Percentiles rank a stretch among this genome's conserved stretches.
Evolutionary conservation across 1,284 basidiomycete genomes (phyloP).

Genomic region (Ceratobasidium sp.): DNA sequence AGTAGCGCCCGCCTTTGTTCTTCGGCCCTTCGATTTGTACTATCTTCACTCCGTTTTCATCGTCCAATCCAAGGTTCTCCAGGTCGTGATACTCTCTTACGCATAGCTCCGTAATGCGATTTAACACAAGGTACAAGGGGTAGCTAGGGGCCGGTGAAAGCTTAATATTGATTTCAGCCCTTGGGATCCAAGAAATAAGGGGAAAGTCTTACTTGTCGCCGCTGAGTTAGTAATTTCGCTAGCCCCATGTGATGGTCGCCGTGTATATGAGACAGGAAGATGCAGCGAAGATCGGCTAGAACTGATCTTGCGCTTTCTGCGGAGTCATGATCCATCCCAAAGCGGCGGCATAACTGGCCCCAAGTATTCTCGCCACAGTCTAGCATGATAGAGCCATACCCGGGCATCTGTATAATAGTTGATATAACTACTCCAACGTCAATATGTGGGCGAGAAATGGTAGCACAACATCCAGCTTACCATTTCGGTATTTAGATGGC

Average conservation of each 20-base stretch:
- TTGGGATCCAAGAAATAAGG: conserved; percentile 45
- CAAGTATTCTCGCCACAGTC: conserved; percentile 94
- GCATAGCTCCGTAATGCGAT: conserved; percentile 70
- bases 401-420: conserved; percentile 79
- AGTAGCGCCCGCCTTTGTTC: conserved; percentile 60
- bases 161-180: conserved; percentile 57
- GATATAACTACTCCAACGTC: conserved; percentile 71
- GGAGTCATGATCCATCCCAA: conserved; percentile 69
- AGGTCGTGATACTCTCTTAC: conserved; percentile 75
- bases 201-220: conserved; percentile 71
- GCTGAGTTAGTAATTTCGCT: conserved; percentile 78
- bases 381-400: conserved; percentile 80
- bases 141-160: conserved; percentile 68
- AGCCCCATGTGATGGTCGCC: conserved; percentile 95
- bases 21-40: conserved; percentile 71
- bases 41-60: conserved; percentile 66
- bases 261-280: conserved; percentile 93
- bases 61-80: conserved; percentile 74
- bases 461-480: conserved; percentile 58
- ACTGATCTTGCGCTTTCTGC: conserved; percentile 68
- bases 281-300: conserved; percentile 79
- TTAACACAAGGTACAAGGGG: conserved; percentile 80
- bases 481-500: conserved; percentile 88
- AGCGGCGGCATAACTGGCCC: conserved; percentile 87
- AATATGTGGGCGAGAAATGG: conserved; percentile 12